Base-by-base conservation (phyloP, 2,329 filamentous ascomycete genomes). In the Penicillium sp. region DNA sequence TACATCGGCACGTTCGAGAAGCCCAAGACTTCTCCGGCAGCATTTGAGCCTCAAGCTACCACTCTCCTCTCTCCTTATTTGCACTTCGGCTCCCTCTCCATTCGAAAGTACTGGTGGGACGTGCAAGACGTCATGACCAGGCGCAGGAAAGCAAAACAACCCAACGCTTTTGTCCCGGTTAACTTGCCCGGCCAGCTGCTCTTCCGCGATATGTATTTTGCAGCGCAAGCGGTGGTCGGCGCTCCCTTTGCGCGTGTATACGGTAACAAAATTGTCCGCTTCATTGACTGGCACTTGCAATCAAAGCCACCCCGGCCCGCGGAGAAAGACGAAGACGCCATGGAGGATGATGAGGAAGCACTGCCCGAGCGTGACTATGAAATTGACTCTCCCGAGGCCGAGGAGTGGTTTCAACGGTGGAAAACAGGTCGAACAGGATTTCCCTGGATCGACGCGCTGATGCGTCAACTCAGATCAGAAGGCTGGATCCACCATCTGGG, bases 121-220 rank as follows among this genome's bases (percentile, higher is more conserved):
- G 87, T 87, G 0, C 84, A 88, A 70, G 86, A 88, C 28, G 82
- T 89, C 0, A 82, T 91, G 2, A 78, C 84, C 4, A 78, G 80
- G 12, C 87, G 86, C 68, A 84, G 84, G 37, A 81, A 82, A 37
- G 82, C 81, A 2, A 85, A 85, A 2, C 89, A 86, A 8, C 79
- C 81, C 28, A 77, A 79, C 2, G 83, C 83, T 0, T 68, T 78
- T 2, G 87, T 89, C 0, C 91, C 91, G 0, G 86, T 86, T n/a
- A 90, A 86, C 63, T 75, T 93, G 17, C 88, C 84, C 0, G 91
- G 91, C 2, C 91, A 93, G 68, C 77, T 93, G 1, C 80, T 92
- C 12, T 93, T 93, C 74, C 84, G 91, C 17, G 91, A 93, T 72
- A 93, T 93, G 91, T 93, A 93, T 76, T 93, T 93, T 68, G 90